Evolutionary conservation across 2,329 filamentous ascomycete genomes (phyloP), one percentile per base, ranked within the genome.

Genomic region (Penicillium oxalicum): DNA sequence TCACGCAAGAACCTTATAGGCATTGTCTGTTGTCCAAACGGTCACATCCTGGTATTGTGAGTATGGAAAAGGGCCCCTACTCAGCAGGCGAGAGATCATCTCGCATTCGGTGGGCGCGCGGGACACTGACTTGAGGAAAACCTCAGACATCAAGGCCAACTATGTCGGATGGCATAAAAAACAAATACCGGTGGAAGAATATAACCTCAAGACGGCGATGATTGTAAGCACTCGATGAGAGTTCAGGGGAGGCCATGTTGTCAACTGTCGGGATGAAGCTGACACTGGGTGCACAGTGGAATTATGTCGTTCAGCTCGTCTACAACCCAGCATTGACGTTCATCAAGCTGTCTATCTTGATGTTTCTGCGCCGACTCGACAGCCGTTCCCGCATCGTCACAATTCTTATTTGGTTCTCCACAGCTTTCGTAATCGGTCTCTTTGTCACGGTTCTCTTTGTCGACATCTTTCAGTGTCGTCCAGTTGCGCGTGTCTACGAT

Each of bases 381-480:
- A 59, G 53, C n/a, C 60, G 40, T n/a, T 63, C 57, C 3, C 52
- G 44, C 11, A 12, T 51, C 33, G 54, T 61, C 25, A 55, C 56
- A 9, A 47, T 39, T 41, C 48, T 61, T 3, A 58, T 62, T 29
- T 62, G 57, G 53, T 29, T 29, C 11, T 9, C 40, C 18, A 40
- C 33, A 26, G 52, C 57, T 12, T 44, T 62, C 12, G 47, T 42
- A 13, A 29, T 54, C 11, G 40, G 45, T 1, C 52, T 61, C 4
- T 61, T 61, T 25, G 7, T 62, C n/a, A 43, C 59, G 5, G 55
- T 60, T 4, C 47, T 63, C 2, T 45, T 64, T 4, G 56, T 65
- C 25, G 60, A 64, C 27, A 57, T 64, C n/a, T 66, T 67, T 33
- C 63, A 65, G 51, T 67, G 63, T 49, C 43, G 32, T 0, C 64